Base-by-base conservation (phyloP, 202 grass and related monocot species). In the Zizania palustris region DNA sequence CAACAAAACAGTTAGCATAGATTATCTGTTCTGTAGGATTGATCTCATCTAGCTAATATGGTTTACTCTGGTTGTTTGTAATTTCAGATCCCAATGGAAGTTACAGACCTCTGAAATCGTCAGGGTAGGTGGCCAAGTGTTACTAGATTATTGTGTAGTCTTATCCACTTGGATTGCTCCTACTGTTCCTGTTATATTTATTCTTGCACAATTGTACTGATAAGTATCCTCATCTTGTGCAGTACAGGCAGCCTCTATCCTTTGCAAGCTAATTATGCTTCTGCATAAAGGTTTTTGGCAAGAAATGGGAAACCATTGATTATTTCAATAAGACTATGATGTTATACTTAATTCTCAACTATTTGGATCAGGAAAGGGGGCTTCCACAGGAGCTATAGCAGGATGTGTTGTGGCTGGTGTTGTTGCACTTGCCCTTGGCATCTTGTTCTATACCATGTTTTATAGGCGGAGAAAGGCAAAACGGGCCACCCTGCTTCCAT, bases 381-480 rank as follows among this genome's bases (percentile, higher is more conserved):
- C n/a, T 81, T 74, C 87, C 4, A 41, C 15, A 4, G 85, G 72
- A 78, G 80, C 74, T 80, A 90, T 98, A 83, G 91, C 65, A 72
- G 96, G 91, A 71, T 87, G 91, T 83, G 77, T 84, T 74, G 14
- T 81, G 41, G 89, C 59, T 58, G 85, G 34, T 60, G 45, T 85
- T 65, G 51, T 43, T 88, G 41, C 69, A 56, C 59, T 98, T 50
- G 28, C 73, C 53, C 19, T 83, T 63, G 85, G 37, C 68, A 49
- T 82, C 9, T 42, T 85, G 43, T 14, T 86, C 62, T 85, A 40
- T 44, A 77, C 85, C 77, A 41, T 85, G 37, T 54, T 86, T 59
- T 46, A 76, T 84, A 98, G 90, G 43, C 80, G 80, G 92, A 95
- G 69, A 77, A 92, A 89, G 54, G 67, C 55, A 37, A 90, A 90